phyloP scores from a whole-genome alignment of 2,329 filamentous ascomycete genomes.

The Sporothrix luriei region DNA sequence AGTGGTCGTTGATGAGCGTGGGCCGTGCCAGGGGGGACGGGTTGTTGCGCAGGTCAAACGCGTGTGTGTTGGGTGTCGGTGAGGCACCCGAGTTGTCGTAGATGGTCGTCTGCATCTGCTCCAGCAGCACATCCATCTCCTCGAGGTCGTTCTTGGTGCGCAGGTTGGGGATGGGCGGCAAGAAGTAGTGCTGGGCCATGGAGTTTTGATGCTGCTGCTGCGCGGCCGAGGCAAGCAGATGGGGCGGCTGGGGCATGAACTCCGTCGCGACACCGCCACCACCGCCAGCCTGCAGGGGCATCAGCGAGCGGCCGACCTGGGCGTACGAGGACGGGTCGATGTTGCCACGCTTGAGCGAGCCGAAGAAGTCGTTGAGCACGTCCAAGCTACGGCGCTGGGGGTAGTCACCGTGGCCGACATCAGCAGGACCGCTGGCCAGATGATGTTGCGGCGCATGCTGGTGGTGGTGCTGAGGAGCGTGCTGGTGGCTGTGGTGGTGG shows the following conservation, averaged over 20 bases:
- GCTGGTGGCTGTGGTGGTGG: conserved; percentile 46
- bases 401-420: conserved; percentile 54
- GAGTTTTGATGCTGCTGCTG: conserved; percentile 52
- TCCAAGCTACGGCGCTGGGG: conserved; percentile 83
- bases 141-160: conserved; percentile 92
- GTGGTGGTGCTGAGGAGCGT: conserved; percentile 28
- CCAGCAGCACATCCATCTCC: conserved; percentile 91
- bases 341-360: conserved; percentile 84
- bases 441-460: conserved; percentile 30
- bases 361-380: conserved; percentile 90
- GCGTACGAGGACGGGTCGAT: conserved; percentile 89
- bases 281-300: conserved; percentile 68
- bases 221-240: conserved; percentile 49
- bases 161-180: conserved; percentile 83
- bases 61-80: conserved; percentile 75
- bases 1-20: conserved; percentile 40
- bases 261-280: conserved; percentile 55
- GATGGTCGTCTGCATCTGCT: conserved; percentile 93
- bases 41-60: conserved; percentile 59
- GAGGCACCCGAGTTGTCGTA: conserved; percentile 89
- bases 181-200: conserved; percentile 77
- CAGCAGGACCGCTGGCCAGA: conserved; percentile 18
- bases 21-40: conserved; percentile 42
- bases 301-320: conserved; percentile 85
- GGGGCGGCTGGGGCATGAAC: conserved; percentile 60